These are phyloP conservation scores for Posidonia australis DNA, from an alignment of 106 monocot species.

Conservation along the genomic window DNA sequence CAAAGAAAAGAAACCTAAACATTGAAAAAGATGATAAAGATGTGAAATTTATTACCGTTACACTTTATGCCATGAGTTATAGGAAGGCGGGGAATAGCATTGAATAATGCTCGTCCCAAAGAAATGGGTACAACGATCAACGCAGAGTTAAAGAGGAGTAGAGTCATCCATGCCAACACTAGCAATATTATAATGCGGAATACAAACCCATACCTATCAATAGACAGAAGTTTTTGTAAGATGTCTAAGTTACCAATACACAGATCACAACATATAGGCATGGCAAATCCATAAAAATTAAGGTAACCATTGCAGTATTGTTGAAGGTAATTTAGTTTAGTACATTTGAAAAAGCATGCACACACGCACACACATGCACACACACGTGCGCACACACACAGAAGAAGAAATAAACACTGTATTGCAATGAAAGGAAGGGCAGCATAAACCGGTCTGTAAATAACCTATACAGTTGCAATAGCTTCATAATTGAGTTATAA, in stretches of 20 bases:
- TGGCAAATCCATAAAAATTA: too few species aligned
- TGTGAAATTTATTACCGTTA: conserved; percentile 53
- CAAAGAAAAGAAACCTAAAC: not conserved
- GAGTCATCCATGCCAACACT: conserved; percentile 89
- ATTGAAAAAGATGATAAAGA: not conserved
- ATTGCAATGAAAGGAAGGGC: too few species aligned
- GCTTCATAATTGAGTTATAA: too few species aligned
- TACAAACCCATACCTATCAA: conserved; percentile 83
- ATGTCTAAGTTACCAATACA: not conserved
- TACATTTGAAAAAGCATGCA: too few species aligned
- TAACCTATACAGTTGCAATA: too few species aligned
- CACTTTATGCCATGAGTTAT: conserved; percentile 97
- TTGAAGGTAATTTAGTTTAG: too few species aligned
- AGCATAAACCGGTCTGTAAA: too few species aligned
- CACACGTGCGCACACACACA: too few species aligned
- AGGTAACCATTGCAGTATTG: too few species aligned
- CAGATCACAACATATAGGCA: too few species aligned
- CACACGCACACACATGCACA: too few species aligned
- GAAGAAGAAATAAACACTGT: too few species aligned
- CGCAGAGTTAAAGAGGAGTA: conserved; percentile 76
- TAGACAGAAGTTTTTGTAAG: not conserved
- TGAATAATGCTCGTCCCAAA: conserved; percentile 71
- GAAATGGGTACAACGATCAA: conserved; percentile 80
- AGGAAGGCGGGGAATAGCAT: conserved; percentile 81
- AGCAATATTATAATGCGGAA: conserved; percentile 78